Evolutionary conservation across 768 basidiomycete species (phyloP).

Genomic region (Lanmaoa pseudosensibilis): DNA sequence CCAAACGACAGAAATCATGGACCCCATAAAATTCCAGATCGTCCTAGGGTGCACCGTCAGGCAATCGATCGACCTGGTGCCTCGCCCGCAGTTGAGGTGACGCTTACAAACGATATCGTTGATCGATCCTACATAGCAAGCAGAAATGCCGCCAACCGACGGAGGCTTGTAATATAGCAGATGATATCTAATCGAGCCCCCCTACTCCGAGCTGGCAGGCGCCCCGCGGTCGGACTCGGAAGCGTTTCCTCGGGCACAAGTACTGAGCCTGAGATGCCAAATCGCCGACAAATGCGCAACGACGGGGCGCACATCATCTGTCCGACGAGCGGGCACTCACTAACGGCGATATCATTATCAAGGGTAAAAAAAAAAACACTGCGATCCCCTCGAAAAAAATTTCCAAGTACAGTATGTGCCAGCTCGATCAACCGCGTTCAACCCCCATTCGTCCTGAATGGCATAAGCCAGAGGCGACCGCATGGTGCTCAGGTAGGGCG

Average conservation of each 20-base stretch:
- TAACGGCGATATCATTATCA: background rate
- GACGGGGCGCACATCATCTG: background rate
- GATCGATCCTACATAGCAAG: background rate
- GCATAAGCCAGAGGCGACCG: background rate
- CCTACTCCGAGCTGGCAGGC: background rate
- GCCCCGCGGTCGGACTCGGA: background rate
- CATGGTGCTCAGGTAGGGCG: background rate
- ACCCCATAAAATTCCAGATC: background rate
- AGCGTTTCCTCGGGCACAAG: background rate
- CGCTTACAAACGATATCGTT: background rate
- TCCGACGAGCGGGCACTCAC: background rate
- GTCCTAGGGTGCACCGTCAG: no score
- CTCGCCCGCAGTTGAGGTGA: background rate
- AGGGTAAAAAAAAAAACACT: background rate
- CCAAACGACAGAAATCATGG: background rate
- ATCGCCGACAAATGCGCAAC: background rate
- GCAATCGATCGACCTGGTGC: background rate
- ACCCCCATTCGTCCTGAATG: background rate
- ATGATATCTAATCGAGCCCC: background rate
- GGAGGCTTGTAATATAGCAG: background rate
- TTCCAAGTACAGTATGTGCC: no score
- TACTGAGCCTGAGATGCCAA: background rate
- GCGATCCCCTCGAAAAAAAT: background rate
- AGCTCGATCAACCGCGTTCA: background rate
- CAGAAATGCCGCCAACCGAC: background rate